Evolutionary conservation across 1,284 basidiomycete species (phyloP).

Genomic region (Ustilago nuda): DNA sequence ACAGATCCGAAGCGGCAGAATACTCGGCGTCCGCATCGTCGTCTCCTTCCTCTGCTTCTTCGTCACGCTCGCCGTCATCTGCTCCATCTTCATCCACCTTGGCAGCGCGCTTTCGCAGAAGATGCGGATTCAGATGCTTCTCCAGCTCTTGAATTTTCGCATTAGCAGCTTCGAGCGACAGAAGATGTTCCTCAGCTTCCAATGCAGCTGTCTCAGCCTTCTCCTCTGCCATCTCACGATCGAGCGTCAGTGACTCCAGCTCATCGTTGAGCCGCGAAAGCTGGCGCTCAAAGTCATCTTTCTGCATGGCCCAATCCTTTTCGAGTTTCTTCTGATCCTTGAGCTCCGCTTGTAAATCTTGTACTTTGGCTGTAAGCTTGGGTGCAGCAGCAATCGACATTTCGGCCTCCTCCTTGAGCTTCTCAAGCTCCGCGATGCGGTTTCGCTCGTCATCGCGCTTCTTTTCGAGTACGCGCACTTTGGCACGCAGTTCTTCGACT

Average conservation of each 20-base stretch:
- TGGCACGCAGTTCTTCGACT: constrained; percentile 79
- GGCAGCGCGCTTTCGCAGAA: constrained; percentile 20
- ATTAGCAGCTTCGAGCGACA: constrained; percentile 83
- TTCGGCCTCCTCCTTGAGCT: constrained; percentile 83
- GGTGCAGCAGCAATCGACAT: constrained; percentile 82
- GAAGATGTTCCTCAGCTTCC: constrained; percentile 81
- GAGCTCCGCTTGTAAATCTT: constrained; percentile 57
- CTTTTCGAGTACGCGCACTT: constrained; percentile 84
- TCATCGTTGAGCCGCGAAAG: constrained; percentile 83
- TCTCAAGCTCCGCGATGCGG: constrained; percentile 85
- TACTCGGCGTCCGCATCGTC: constrained; percentile 17
- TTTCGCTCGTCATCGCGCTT: constrained; percentile 87
- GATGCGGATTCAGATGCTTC: constrained; percentile 47
- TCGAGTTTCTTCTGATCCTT: constrained; percentile 59
- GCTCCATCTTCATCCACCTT: constrained; percentile 70
- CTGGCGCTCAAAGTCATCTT: constrained; percentile 68
- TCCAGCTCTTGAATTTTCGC: constrained; percentile 67
- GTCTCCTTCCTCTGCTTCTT: constrained; percentile 14
- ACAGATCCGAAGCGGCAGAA: constrained; percentile 74
- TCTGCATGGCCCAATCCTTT: constrained; percentile 56
- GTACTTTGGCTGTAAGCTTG: constrained; percentile 74
- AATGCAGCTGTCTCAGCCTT: constrained; percentile 85
- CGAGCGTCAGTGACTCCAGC: constrained; percentile 92
- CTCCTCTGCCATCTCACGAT: constrained; percentile 97
- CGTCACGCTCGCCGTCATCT: constrained; percentile 11